Conservation (phyloP, 2,329 filamentous ascomycete genomes). For the Chalaropsis ovoidea region DNA sequence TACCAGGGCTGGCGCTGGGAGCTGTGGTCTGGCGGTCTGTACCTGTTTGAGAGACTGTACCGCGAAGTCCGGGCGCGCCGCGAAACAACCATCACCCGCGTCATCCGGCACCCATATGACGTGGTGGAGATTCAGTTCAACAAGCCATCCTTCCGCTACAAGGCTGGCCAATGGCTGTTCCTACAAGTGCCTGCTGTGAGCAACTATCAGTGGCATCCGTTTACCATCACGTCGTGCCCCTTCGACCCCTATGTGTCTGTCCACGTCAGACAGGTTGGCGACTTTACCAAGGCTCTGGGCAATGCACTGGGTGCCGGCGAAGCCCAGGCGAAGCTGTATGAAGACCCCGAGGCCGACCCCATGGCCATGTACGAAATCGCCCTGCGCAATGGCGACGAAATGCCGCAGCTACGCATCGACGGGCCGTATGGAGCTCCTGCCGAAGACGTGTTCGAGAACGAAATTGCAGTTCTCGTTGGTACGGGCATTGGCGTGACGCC, state of each 20-base stretch:
- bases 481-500: conserved; percentile 69
- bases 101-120: conserved; percentile 90
- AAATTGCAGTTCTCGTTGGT: conserved; percentile 67
- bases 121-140: conserved; percentile 83
- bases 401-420: conserved; percentile 72
- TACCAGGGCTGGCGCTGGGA: conserved; percentile 98
- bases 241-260: conserved; percentile 79
- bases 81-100: conserved; percentile 80
- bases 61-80: conserved; percentile 78
- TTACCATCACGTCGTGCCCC: conserved; percentile 86
- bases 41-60: conserved; percentile 79
- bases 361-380: conserved; percentile 88
- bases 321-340: conserved; percentile 69
- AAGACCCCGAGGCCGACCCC: conserved; percentile 57
- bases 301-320: conserved; percentile 72
- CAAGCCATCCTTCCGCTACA: conserved; percentile 85
- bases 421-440: conserved; percentile 83
- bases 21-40: conserved; percentile 72
- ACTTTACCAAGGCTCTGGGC: conserved; percentile 71
- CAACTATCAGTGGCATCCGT: conserved; percentile 78
- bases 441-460: conserved; percentile 83
- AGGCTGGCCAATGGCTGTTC: conserved; percentile 86
- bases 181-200: conserved; percentile 74
- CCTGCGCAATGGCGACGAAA: conserved; percentile 69
- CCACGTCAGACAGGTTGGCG: conserved; percentile 79